Conservation (phyloP, 23 red algal species). For the Gracilaria gracilis region DNA sequence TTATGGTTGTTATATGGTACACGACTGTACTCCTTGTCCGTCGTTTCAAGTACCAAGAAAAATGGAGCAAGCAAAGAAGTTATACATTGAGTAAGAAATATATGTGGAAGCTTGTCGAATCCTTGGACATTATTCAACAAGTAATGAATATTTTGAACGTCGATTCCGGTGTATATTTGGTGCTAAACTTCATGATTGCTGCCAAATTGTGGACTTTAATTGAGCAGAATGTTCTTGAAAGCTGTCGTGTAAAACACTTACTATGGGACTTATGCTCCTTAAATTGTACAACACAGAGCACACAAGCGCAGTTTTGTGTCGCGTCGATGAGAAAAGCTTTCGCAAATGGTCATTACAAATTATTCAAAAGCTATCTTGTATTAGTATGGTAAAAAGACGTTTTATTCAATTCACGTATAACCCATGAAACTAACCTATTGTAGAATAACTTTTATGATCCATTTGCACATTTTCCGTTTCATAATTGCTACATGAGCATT, state of each 20-base stretch:
- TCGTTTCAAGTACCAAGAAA: no score
- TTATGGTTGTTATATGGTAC: no score
- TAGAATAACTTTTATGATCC: no score
- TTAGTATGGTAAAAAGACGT: background rate
- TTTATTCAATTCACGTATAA: no score
- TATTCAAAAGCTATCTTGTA: background rate
- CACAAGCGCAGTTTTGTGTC: background rate
- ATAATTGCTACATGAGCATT: background rate
- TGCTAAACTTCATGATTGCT: background rate
- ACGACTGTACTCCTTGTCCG: no score
- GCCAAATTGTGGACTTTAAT: background rate
- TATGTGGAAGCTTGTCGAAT: no score
- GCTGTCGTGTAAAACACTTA: background rate
- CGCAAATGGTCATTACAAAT: background rate
- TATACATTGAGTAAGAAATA: no score
- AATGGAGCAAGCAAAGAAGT: no score
- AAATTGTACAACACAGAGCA: background rate
- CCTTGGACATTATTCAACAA: no score
- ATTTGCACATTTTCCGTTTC: background rate
- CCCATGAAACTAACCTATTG: no score
- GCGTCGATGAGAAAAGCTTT: background rate
- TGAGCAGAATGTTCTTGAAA: background rate
- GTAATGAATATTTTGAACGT: no score
- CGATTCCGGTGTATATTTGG: no score
- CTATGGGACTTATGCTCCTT: background rate